Evolutionary conservation across 768 basidiomycete species (phyloP), one percentile per base, ranked within the genome.

Genomic region (Leccinum arenicola): DNA sequence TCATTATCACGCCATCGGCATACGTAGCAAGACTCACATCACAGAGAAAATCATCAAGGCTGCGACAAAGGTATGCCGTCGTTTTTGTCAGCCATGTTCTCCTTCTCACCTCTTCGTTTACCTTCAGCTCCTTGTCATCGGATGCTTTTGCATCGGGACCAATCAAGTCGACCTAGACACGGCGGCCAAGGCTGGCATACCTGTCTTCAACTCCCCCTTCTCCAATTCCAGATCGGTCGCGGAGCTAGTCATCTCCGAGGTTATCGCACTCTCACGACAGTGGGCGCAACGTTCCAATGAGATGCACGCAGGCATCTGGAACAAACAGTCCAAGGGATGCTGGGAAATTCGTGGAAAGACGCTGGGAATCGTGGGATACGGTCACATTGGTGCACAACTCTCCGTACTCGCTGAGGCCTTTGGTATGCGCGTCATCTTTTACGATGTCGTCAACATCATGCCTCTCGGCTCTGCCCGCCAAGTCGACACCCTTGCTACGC

Each of bases 321-420:
- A 99, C 82, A 99, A 99, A 77, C 90, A 98, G 69, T 96, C 94
- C 65, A 98, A 97, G 71, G 87, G 87, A 62, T 99, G 97, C 77
- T 99, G 95, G 94, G 97, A 99, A 74, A 77, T 98, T 63, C 86
- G 97, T 48, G 96, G 97, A 64, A 99, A 99, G 81, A 98, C 94
- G 0, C 82, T 99, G 50, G 97, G 97, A 57, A 98, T 99, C 64
- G 84, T 99, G 33, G 97, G 97, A 43, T 99, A 98, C 75, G 97
- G 97, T 40, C 97, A 99, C 77, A 99, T 99, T 62, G 97, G 97
- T 56, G 82, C 95, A 27, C 97, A 99, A 75, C 85, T 99, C 57
- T 95, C 93, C 36, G 97, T 99, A 25, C 88, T 99, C 43, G 90
- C 96, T 33, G 97, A 99, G 74, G 86, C 97, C 3, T 88, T 99